These are phyloP conservation scores for Stygiomarasmius scandens DNA, from an alignment of 1,284 basidiomycete genomes.

Conservation along the genomic window DNA sequence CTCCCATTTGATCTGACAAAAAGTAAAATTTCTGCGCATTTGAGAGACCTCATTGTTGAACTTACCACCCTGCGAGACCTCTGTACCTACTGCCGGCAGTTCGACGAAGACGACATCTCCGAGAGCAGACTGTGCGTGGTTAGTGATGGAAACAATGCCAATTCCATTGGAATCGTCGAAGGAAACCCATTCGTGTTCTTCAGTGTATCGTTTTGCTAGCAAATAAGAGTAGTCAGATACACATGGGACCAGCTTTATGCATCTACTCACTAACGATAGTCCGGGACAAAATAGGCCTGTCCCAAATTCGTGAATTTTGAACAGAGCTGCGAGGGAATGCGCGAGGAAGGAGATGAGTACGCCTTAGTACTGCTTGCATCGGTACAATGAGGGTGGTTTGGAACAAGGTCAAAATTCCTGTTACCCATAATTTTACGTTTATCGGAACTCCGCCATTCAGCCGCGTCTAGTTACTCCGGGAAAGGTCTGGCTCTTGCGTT, in stretches of 20 bases:
- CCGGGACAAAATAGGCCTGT: neutral
- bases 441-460: neutral
- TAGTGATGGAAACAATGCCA: slow-evolving; percentile 88
- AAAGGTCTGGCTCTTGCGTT: too few relatives aligned
- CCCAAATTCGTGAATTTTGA: neutral
- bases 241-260: neutral
- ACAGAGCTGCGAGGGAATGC: neutral
- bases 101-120: slow-evolving; percentile 99
- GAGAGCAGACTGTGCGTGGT: slow-evolving; percentile 91
- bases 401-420: neutral
- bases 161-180: slow-evolving; percentile 82
- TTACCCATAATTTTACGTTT: neutral
- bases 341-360: slow-evolving; percentile 7
- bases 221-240: slow-evolving; percentile 4
- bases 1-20: slow-evolving; percentile 83
- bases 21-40: neutral
- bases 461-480: neutral
- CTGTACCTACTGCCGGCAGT: slow-evolving; percentile 73
- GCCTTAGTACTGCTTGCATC: slow-evolving; percentile 16
- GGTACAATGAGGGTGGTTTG: neutral
- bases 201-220: slow-evolving; percentile 82
- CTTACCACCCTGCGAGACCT: slow-evolving; percentile 81
- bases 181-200: slow-evolving; percentile 89
- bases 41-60: slow-evolving; percentile 13
- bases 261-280: slow-evolving; percentile 41